Percentiles rank a stretch among this genome's conserved stretches.
These are phyloP conservation scores for Amanita brunnescens DNA, from an alignment of 768 basidiomycete genomes.

Conservation along the genomic window DNA sequence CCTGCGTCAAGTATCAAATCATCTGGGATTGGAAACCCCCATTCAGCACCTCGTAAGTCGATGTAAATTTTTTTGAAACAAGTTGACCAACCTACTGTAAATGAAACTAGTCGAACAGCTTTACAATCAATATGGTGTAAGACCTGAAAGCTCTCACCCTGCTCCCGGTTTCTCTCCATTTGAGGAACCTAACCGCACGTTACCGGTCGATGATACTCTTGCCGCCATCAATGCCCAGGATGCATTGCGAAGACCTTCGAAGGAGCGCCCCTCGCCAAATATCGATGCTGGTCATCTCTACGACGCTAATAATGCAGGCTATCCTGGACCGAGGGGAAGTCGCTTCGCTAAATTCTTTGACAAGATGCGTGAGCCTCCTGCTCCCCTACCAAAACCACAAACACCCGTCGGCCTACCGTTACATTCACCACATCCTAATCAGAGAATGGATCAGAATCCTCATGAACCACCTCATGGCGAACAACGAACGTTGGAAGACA, in stretches of 20 bases:
- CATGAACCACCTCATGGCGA: conserved; percentile 32
- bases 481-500: conserved; percentile 64
- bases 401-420: conserved; percentile 30
- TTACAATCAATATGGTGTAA: conserved; percentile 13
- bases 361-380: conserved; percentile 41
- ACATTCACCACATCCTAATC: conserved; percentile 37
- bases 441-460: conserved; percentile 37
- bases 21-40: conserved; percentile 13
- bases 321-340: conserved; percentile 60
- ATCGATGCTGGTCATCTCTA: neutral
- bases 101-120: conserved; percentile 13
- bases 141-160: conserved; percentile 21
- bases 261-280: conserved; percentile 11
- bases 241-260: conserved; percentile 11
- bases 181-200: conserved; percentile 35
- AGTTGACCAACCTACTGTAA: neutral
- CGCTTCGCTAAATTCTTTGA: conserved; percentile 87
- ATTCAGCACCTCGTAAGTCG: conserved; percentile 19
- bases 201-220: conserved; percentile 16
- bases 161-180: conserved; percentile 46
- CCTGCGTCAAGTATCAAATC: conserved; percentile 21
- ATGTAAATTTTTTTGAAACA: conserved; percentile 1
- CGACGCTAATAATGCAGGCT: conserved; percentile 31
- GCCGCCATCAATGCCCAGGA: conserved; percentile 4
- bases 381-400: conserved; percentile 27